Conservation (phyloP, 1,284 basidiomycete species). For the Lignosus rhinocerotis region DNA sequence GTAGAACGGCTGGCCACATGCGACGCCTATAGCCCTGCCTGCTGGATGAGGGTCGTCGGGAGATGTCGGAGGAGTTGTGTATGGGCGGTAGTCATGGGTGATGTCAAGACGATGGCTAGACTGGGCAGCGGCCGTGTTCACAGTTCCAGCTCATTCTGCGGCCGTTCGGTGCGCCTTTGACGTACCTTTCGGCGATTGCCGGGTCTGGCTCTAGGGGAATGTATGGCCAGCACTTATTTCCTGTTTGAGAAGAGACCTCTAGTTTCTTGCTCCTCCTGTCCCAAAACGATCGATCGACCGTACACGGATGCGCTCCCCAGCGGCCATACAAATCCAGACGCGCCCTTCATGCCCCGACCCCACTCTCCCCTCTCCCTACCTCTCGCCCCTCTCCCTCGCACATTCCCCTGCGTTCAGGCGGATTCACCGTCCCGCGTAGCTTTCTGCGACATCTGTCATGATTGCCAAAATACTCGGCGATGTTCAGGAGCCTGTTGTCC, state of each 20-base stretch:
- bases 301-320: conserved; percentile 23
- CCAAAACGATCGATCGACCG: conserved; percentile 26
- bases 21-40: background rate
- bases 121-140: background rate
- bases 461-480: conserved; percentile 28
- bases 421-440: conserved; percentile 6
- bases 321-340: conserved; percentile 26
- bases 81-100: conserved; percentile 13
- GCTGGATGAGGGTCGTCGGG: conserved; percentile 14
- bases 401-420: conserved; percentile 10
- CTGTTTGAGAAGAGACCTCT: conserved; percentile 24
- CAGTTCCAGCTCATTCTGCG: conserved; percentile 21
- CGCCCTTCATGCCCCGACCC: conserved; percentile 7
- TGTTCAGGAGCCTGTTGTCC: conserved; percentile 37
- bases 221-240: conserved; percentile 19
- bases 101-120: conserved; percentile 21
- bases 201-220: conserved; percentile 14
- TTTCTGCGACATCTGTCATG: conserved; percentile 27
- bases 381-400: conserved; percentile 8
- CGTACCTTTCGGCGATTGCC: conserved; percentile 27
- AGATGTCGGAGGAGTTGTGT: conserved; percentile 10
- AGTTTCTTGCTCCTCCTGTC: conserved; percentile 27
- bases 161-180: conserved; percentile 14
- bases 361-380: conserved; percentile 12
- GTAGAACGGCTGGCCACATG: conserved; percentile 4